phyloP scores from a whole-genome alignment of 176 grass and related monocot species.

The Luzula sylvatica region DNA sequence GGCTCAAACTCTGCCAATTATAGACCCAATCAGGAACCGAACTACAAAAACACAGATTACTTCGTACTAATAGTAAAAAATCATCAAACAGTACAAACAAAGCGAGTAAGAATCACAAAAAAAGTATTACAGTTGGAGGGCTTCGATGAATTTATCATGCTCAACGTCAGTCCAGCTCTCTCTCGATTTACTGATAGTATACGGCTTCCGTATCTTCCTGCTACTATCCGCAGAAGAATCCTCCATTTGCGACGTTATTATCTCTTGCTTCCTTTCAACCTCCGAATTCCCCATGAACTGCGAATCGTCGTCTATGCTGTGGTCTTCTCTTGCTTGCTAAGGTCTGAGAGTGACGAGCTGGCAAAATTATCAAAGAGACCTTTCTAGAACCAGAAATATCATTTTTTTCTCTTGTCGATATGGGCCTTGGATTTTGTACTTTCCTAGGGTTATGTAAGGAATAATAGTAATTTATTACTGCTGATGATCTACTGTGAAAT shows the following conservation, averaged over 20 bases:
- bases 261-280: background rate
- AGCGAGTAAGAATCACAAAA: background rate
- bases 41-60: background rate
- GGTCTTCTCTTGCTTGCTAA: too few species aligned
- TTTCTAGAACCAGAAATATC: too few species aligned
- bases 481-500: too few species aligned
- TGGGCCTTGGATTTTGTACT: too few species aligned
- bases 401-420: too few species aligned
- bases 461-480: too few species aligned
- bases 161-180: slow-evolving; percentile 72
- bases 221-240: background rate
- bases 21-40: too few species aligned
- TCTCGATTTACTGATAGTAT: slow-evolving; percentile 71
- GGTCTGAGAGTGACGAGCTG: too few species aligned
- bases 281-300: background rate
- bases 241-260: slow-evolving; percentile 2
- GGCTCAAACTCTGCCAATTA: too few species aligned
- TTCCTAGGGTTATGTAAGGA: too few species aligned
- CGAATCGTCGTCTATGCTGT: background rate
- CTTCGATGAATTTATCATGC: slow-evolving; percentile 85
- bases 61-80: background rate
- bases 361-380: too few species aligned
- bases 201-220: slow-evolving; percentile 61
- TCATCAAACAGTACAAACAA: background rate
- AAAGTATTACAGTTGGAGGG: slow-evolving; percentile 54